Percentiles rank a stretch among this genome's conserved stretches.
Conservation (phyloP, 176 grass and related monocot species). For the Carex pumila region DNA sequence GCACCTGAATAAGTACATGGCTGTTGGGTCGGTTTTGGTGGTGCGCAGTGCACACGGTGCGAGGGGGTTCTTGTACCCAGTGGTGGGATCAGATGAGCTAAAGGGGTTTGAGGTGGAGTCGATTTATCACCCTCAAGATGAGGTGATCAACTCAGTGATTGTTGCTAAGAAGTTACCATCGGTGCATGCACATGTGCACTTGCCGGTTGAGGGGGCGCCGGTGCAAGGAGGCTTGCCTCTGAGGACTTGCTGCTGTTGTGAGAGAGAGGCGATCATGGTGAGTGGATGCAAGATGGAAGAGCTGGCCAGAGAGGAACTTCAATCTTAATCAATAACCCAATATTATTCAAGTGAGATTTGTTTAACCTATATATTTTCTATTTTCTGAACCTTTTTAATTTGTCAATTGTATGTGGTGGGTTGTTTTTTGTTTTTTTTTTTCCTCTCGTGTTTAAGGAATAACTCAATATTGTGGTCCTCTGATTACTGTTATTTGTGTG, state of each 20-base stretch:
- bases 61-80: constrained; percentile 69
- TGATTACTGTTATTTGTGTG: background rate
- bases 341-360: background rate
- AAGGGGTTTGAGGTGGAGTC: constrained; percentile 58
- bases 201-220: background rate
- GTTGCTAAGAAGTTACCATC: constrained; percentile 55
- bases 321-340: constrained; percentile 12
- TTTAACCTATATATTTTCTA: background rate
- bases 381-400: constrained; percentile 1
- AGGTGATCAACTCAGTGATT: constrained; percentile 97
- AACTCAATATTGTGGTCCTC: background rate
- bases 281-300: constrained; percentile 69
- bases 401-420: background rate
- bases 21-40: constrained; percentile 49
- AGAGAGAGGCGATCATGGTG: constrained; percentile 45
- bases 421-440: background rate
- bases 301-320: constrained; percentile 56
- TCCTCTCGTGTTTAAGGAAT: background rate
- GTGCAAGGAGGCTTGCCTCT: constrained; percentile 13
- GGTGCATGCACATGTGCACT: background rate
- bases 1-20: constrained; percentile 60
- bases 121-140: constrained; percentile 64
- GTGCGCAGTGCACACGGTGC: constrained; percentile 78
- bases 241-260: constrained; percentile 49
- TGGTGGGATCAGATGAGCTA: constrained; percentile 41